Base-by-base conservation (phyloP, 2,329 filamentous ascomycete species). In the Thermochaetoides dissita region DNA sequence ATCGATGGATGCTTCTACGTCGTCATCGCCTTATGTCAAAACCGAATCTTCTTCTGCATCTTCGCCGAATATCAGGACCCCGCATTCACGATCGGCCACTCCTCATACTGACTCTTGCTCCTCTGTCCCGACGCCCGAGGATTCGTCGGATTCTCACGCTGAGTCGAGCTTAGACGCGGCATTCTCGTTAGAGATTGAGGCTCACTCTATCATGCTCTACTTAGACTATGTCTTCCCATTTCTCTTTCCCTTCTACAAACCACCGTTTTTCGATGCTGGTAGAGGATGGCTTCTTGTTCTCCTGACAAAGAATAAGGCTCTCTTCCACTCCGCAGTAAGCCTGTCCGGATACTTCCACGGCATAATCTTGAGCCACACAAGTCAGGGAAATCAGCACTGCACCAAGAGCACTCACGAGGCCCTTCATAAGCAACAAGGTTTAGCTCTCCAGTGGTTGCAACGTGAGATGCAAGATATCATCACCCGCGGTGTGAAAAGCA, bases 161-260 rank as follows among this genome's bases (percentile, higher is more conserved):
- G 11, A 46, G 6, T 44, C 48, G 3, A 33, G 11, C 30, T 11
- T 33, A 10, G n/a, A 35, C 10, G 34, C 30, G 7, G 30, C 11
- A 2, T 17, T 47, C 11, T 38, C 46, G 3, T 38, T 47, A 8
- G 55, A 58, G 17, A 39, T 36, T 4, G 56, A 58, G 10, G 45
- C 56, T 7, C 50, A 56, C 51, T 64, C 69, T 36, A 58, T 72
- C 43, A 74, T 75, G 67, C 65, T 74, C 43, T 80, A 78, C 52
- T 62, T 79, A 37, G 76, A 81, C 54, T 69, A 74, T 47, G 64
- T 79, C 12, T 69, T 79, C 46, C 75, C 76, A 2, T 73, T 77
- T 49, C 58, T 79, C 1, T 79, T 75, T 52, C 77, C 77, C 2
- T 74, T 78, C 53, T 80, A 79, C 56, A 66, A 66, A 3, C 76